phyloP scores from a whole-genome alignment of 768 basidiomycete species.

The Tylopilus vinaceipallidus region DNA sequence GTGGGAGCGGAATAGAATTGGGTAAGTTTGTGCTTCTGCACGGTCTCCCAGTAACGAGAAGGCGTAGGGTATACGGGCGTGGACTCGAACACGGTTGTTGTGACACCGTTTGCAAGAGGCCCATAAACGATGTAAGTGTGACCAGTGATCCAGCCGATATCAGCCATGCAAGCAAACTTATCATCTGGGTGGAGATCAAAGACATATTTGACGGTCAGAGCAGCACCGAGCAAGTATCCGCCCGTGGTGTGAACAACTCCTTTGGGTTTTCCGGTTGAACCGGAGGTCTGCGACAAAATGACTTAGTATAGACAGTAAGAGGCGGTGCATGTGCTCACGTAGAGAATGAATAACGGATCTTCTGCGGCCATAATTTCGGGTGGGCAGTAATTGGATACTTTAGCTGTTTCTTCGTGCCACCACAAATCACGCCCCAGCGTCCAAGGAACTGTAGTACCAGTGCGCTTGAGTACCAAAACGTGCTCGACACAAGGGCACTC shows the following conservation, averaged over 20 bases:
- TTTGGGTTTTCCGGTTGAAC: constrained; percentile 95
- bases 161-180: constrained; percentile 97
- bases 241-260: constrained; percentile 91
- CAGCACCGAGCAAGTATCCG: constrained; percentile 89
- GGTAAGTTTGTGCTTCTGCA: constrained; percentile 89
- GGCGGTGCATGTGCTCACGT: constrained; percentile 55
- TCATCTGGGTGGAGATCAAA: constrained; percentile 98
- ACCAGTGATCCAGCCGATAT: constrained; percentile 98
- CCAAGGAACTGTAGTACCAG: constrained; percentile 81
- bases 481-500: constrained; percentile 85
- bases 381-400: constrained; percentile 86
- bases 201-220: constrained; percentile 93
- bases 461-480: constrained; percentile 85
- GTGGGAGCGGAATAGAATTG: constrained; percentile 96
- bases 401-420: constrained; percentile 93
- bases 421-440: constrained; percentile 84
- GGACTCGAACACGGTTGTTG: constrained; percentile 92
- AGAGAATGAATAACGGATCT: constrained; percentile 98
- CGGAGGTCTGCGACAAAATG: constrained; percentile 65
- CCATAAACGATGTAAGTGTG: constrained; percentile 98
- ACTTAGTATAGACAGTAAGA: constrained; percentile 4
- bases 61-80: constrained; percentile 97
- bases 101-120: constrained; percentile 80
- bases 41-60: constrained; percentile 95
- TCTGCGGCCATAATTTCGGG: constrained; percentile 87